Evolutionary conservation across 164 flowering plant genomes (phyloP).

Genomic region (Tetracentron sinense): DNA sequence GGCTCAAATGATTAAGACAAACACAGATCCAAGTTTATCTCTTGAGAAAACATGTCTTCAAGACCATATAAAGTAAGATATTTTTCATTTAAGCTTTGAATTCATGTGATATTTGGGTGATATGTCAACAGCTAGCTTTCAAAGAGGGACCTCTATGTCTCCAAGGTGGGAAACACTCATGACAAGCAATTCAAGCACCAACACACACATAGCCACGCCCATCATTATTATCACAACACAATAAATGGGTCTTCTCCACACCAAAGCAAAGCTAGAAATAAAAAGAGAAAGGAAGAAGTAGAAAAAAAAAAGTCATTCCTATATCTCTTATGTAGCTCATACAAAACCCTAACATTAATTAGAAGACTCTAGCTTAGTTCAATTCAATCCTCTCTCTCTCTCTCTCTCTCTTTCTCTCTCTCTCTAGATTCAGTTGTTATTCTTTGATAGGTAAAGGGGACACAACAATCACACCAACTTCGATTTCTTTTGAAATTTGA

Average conservation of each 20-base stretch:
- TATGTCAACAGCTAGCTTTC: conserved; percentile 42
- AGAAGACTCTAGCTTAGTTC: neutral
- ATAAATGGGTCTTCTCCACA: conserved; percentile 25
- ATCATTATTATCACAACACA: conserved; percentile 28
- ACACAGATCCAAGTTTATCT: conserved; percentile 22
- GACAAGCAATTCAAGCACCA: conserved; percentile 46
- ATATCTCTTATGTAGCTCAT: conserved; percentile 4
- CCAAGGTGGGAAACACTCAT: conserved; percentile 53
- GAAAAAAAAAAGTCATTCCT: neutral
- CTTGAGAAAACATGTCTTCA: conserved; percentile 20
- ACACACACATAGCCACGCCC: conserved; percentile 37
- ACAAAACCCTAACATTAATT: neutral
- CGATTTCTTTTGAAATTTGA: conserved; percentile 18
- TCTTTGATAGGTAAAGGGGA: conserved; percentile 8
- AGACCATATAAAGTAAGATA: conserved; percentile 16
- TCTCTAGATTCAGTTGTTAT: neutral
- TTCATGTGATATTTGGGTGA: conserved; percentile 24
- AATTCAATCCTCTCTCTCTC: neutral
- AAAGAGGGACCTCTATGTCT: conserved; percentile 42
- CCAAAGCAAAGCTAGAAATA: conserved; percentile 20
- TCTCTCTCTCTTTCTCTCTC: conserved; percentile 1
- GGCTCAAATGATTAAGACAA: conserved; percentile 22
- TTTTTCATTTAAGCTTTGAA: conserved; percentile 14
- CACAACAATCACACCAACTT: conserved; percentile 14
- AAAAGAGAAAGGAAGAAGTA: neutral